Base-by-base conservation (phyloP, 1,139 yeast species). In the Candida gigantensis region DNA sequence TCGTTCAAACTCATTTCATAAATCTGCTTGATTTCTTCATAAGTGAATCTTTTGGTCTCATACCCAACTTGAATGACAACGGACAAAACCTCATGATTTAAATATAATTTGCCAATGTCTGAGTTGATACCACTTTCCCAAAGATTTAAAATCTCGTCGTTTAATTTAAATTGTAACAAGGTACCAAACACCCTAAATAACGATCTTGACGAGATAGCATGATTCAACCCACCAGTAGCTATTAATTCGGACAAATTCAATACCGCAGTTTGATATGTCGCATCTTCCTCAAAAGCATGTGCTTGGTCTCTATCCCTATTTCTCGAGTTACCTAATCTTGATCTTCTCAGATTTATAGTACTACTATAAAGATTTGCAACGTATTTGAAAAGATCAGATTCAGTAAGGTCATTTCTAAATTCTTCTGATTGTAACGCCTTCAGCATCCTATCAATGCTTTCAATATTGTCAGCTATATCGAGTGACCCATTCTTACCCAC, bases 51-150 rank as follows among this genome's bases (percentile, higher is more conserved):
- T 32, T 84, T 80, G 36, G 75, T 68, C 42, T 77, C 79, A 46
- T 72, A 81, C 45, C 88, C 74, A 28, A 84, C 71, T 21, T 89
- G 89, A 52, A 87, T 70, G 24, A 85, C 75, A 7, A 82, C 77
- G 20, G 94, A 87, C 46, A 85, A 78, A 12, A 84, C 84, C 42
- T 68, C 67, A 44, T 80, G 85, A 50, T 68, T 68, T 58, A 58
- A 65, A 50, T 57, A 70, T 21, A 60, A 40, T 13, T 49, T 41
- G 17, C 65, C 64, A 16, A 47, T 49, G 2, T 47, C 47, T 43
- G 62, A 62, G 43, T 60, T 63, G 32, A 70, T 69, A 5, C 75
- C 75, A 17, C 50, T 47, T 50, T 71, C 77, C 77, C 77, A 71
- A 37, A 64, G 52, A 39, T 56, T 59, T 31, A 69, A 52, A 50